Base-by-base conservation (phyloP, 805 yeast genomes). In the Candida cerambycidarum region DNA sequence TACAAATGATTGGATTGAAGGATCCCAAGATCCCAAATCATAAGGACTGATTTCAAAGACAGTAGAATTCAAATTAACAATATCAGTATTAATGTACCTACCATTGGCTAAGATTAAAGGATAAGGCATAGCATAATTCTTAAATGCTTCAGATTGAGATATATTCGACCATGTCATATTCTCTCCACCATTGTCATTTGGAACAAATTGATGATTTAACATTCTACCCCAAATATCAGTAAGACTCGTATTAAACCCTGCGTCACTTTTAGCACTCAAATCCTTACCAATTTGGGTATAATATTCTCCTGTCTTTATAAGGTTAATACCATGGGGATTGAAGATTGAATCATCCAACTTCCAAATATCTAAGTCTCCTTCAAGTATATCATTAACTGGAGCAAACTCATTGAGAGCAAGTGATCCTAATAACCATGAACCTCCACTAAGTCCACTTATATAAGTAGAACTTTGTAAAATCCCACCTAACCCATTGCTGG, bases 1-100 rank as follows among this genome's bases (percentile, higher is more conserved):
- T 2, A 60, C 54, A 40, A 69, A 69, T 12, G 58, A 47, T 6
- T 55, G 48, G 18, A 69, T 46, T 7, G 66, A 53, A 5, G 70
- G 67, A 46, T 69, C 75, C 75, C 75, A 69, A 3, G 67, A 60
- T 0, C 75, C 75, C 34, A 69, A 51, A 46, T 69, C 75, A 39
- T 48, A 65, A 2, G 75, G 70, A 35, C 53, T 59, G 25, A 67
- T 49, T 42, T 69, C 74, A 43, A 63, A 65, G 3, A 69, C 75
- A 1, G 96, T 86, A 7, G 95, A 82, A 67, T 87, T 89, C 24
- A 63, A 58, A 46, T 76, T 72, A 38, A 85, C 65, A 38, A 84
- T 71, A 4, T 47, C 38, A 3, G 84, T 72, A 19, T 79, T 79
- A 9, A 87, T 87, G n/a, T 75, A 67, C 62, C 88, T 70, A 38